Percentiles rank a stretch among this genome's conserved stretches.
Evolutionary conservation across 371 early-diverging fungal species (phyloP).

Genomic region (Rhizomucor miehei): DNA sequence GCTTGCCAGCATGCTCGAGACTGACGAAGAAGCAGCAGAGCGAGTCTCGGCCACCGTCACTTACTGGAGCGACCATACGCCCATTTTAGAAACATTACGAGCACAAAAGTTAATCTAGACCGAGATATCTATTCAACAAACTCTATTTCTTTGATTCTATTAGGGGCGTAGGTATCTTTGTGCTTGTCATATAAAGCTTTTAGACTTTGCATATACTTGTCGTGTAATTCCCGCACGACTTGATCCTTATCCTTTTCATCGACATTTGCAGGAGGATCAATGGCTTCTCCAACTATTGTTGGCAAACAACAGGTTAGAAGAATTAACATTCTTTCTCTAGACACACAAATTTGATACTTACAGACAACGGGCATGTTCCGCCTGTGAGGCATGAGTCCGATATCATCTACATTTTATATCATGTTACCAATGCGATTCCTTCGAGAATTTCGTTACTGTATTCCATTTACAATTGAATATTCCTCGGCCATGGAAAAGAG

Average conservation of each 20-base stretch:
- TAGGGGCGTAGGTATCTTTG: conserved; percentile 64
- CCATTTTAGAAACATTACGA: conserved; percentile 8
- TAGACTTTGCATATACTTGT: conserved; percentile 57
- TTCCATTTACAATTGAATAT: conserved; percentile 55
- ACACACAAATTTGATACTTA: conserved; percentile 13
- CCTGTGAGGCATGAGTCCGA: conserved; percentile 52
- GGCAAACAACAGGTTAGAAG: not conserved
- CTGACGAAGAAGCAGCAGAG: conserved; percentile 7
- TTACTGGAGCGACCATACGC: conserved; percentile 21
- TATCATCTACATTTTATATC: conserved; percentile 24
- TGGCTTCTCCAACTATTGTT: conserved; percentile 59
- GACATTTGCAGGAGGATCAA: conserved; percentile 39
- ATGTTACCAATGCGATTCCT: not conserved
- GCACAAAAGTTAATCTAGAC: not conserved
- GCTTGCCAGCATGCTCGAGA: conserved; percentile 10
- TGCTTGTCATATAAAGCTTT: conserved; percentile 58
- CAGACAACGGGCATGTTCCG: conserved; percentile 41
- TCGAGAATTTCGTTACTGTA: conserved; percentile 24
- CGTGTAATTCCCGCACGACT: conserved; percentile 54
- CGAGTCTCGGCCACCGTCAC: conserved; percentile 15
- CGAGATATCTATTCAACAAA: conserved; percentile 37
- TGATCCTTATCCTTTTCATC: conserved; percentile 41
- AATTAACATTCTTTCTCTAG: not conserved
- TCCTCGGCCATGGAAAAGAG: conserved; percentile 66
- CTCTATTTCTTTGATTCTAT: conserved; percentile 48